Evolutionary conservation across 2,329 filamentous ascomycete species (phyloP), one percentile per base, ranked within the genome.

Genomic region (Trichoderma guizhouense): DNA sequence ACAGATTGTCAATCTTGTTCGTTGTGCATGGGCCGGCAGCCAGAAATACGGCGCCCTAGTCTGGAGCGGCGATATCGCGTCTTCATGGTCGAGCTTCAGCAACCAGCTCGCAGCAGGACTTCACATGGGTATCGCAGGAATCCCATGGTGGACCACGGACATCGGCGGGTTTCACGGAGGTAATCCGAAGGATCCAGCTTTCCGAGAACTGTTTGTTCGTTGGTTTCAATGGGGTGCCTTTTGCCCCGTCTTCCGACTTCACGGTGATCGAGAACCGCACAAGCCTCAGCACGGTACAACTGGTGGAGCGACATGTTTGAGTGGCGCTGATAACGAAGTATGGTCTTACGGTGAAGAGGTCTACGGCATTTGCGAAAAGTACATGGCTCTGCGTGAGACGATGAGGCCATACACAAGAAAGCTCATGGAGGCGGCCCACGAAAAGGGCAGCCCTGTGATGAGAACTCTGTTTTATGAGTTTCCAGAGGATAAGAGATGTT

Each of bases 21-120:
- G 84, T 0, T 85, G 84, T 73, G 83, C 82, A 9, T 92, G 84
- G 84, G 83, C 83, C 1, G 83, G 84, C 0, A 88, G 85, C 74
- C 90, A 92, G 76, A 88, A 86, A 73, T 91, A 87, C 75, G 90
- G 90, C 2, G 87, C 90, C 0, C 82, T 92, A 0, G 88, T 92
- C 1, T 92, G 90, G 90, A 87, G 85, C 65, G 90, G 90, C 15
- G 90, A 92, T 75, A 90, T 92, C 72, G 90, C 89, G 0, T 89
- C 86, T 0, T 89, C 87, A 0, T 92, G 90, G 90, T 79, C 78
- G 83, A 91, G 47, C 21, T 14, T 53, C 47, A 53, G 47, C 47
- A 53, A 53, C 11, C 47, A 53, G 21, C 47, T 53, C 47, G n/a
- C 47, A 14, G 47, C 47, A 53, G 47, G 47, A 24, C 47, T 53